Conservation (phyloP, 2,329 filamentous ascomycete genomes). For the Orbilia blumenaviensis region DNA sequence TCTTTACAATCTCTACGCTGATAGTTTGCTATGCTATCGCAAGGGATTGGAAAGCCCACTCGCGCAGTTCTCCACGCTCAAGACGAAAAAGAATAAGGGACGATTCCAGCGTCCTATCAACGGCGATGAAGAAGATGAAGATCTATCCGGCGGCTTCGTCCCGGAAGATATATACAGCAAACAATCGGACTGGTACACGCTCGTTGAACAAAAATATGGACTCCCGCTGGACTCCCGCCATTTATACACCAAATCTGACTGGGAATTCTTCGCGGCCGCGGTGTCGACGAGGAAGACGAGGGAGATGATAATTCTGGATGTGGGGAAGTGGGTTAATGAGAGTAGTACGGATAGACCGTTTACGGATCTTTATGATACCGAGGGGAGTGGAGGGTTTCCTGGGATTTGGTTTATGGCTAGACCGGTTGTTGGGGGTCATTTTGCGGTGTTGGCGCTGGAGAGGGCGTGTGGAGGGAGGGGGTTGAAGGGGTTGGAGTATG, state of each 20-base stretch:
- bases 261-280: conserved; percentile 88
- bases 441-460: conserved; percentile 83
- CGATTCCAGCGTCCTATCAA: not conserved
- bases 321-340: conserved; percentile 85
- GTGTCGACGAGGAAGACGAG: conserved; percentile 75
- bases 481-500: conserved; percentile 66
- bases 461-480: conserved; percentile 78
- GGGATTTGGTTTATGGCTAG: conserved; percentile 79
- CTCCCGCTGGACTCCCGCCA: conserved; percentile 83
- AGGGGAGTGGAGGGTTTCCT: conserved; percentile 78
- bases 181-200: conserved; percentile 82
- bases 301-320: conserved; percentile 75
- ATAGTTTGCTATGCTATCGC: conserved; percentile 83
- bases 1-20: conserved; percentile 84
- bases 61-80: conserved; percentile 52
- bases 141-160: conserved; percentile 65
- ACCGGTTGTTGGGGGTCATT: conserved; percentile 85
- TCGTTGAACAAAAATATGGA: conserved; percentile 81
- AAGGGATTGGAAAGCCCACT: conserved; percentile 47
- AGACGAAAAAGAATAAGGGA: conserved; percentile 50
- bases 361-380: conserved; percentile 83
- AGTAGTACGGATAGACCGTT: conserved; percentile 79
- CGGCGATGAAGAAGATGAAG: not conserved
- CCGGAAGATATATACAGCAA: conserved; percentile 78
- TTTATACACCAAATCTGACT: conserved; percentile 87